Percentiles rank a stretch among this genome's conserved stretches.
Conservation (phyloP, 2,329 filamentous ascomycete species). For the Penicillium hesseltinei region DNA sequence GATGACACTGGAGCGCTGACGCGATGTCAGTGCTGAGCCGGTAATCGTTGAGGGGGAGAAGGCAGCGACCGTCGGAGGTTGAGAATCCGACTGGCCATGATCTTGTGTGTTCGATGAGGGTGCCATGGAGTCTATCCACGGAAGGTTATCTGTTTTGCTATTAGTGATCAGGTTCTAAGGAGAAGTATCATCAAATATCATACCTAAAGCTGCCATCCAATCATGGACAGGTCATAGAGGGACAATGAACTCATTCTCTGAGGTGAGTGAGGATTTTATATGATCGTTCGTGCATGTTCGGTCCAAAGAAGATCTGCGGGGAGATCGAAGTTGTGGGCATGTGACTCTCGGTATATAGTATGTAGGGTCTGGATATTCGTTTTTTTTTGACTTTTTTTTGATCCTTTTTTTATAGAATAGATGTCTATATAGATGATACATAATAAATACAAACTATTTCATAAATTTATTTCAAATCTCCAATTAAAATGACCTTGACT, state of each 20-base stretch:
- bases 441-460: not conserved
- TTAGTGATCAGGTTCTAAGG: constrained; percentile 23
- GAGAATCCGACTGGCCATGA: constrained; percentile 41
- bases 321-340: constrained; percentile 19
- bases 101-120: constrained; percentile 41
- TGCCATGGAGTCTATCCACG: constrained; percentile 56
- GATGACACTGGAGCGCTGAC: constrained; percentile 84
- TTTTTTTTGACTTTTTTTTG: not conserved
- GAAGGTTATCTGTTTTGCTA: constrained; percentile 42
- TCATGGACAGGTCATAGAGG: constrained; percentile 34
- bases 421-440: not conserved
- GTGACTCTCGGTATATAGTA: constrained; percentile 20
- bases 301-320: constrained; percentile 26
- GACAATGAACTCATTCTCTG: constrained; percentile 19
- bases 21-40: constrained; percentile 64
- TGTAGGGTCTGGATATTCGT: not conserved
- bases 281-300: constrained; percentile 17
- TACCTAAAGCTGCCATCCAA: constrained; percentile 55
- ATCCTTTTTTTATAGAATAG: not conserved
- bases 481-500: not conserved
- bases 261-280: constrained; percentile 30
- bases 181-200: not conserved
- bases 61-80: constrained; percentile 75
- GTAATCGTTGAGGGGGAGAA: constrained; percentile 84
- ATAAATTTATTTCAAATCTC: too few species aligned